These are phyloP conservation scores for Medicago truncatula DNA, from an alignment of 306 rosid species.

Conservation along the genomic window DNA sequence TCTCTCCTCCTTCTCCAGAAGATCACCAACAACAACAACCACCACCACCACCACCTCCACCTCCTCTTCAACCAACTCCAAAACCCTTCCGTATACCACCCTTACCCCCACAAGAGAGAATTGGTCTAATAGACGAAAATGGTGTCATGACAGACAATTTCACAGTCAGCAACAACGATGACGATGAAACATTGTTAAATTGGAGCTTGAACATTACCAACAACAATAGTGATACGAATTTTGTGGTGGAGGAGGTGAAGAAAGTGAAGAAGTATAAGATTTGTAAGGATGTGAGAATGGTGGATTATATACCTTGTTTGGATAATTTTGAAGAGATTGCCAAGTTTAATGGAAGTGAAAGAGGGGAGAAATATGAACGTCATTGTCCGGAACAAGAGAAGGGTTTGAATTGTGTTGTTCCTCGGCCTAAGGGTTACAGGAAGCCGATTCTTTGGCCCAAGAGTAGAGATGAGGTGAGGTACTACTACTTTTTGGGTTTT, in stretches of 20 bases:
- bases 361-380: conserved; percentile 72
- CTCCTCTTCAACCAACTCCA: not conserved
- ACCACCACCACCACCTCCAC: not conserved
- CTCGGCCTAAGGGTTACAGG: conserved; percentile 65
- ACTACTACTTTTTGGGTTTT: conserved; percentile 38
- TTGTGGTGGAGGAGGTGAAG: conserved; percentile 34
- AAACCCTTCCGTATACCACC: conserved; percentile 37
- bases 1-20: conserved; percentile 26
- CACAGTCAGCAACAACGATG: conserved; percentile 74
- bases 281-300: conserved; percentile 61
- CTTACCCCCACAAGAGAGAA: conserved; percentile 61
- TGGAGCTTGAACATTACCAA: conserved; percentile 32
- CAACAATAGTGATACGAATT: not conserved
- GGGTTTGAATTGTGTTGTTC: conserved; percentile 71
- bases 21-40: not conserved
- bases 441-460: conserved; percentile 73
- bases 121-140: conserved; percentile 72
- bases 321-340: conserved; percentile 61
- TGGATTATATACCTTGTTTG: conserved; percentile 83
- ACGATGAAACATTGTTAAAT: conserved; percentile 58
- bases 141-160: conserved; percentile 84
- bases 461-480: conserved; percentile 81
- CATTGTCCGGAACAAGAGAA: conserved; percentile 69
- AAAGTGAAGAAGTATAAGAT: conserved; percentile 46
- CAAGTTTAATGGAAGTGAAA: conserved; percentile 46